These are phyloP conservation scores for Arthrobotrys iridis DNA, from an alignment of 2,329 filamentous ascomycete species.

Conservation along the genomic window DNA sequence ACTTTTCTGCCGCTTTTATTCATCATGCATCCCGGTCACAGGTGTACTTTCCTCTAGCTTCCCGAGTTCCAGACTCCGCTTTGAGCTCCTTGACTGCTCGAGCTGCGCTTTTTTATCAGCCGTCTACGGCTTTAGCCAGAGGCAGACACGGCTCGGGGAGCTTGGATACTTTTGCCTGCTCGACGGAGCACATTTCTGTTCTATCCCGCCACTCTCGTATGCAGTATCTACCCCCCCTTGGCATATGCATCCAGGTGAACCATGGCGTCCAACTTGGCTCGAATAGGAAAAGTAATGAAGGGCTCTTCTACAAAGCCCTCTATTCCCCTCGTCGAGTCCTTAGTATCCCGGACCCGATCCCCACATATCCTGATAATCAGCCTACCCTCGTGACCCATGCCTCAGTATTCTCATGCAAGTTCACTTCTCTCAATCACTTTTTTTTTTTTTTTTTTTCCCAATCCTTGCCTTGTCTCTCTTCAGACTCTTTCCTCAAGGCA, in stretches of 20 bases:
- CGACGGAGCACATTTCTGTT: conserved; percentile 4
- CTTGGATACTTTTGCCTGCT: conserved; percentile 19
- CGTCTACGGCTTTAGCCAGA: conserved; percentile 42
- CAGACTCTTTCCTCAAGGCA: conserved; percentile 11
- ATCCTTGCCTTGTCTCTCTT: conserved; percentile 19
- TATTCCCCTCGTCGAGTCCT: neutral
- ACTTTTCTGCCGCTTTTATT: conserved; percentile 24
- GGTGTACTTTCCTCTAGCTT: neutral
- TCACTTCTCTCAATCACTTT: conserved; percentile 17
- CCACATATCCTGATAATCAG: conserved; percentile 42
- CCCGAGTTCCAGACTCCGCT: conserved; percentile 25
- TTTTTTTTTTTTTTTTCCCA: neutral
- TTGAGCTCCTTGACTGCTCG: conserved; percentile 8
- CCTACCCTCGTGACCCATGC: conserved; percentile 49
- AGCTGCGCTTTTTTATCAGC: conserved; percentile 39
- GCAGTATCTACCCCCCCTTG: conserved; percentile 31
- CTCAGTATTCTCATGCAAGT: conserved; percentile 25
- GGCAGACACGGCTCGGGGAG: conserved; percentile 49
- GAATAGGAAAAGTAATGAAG: conserved; percentile 38
- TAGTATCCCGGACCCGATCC: conserved; percentile 1
- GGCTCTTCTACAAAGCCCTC: neutral
- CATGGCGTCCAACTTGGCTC: conserved; percentile 6
- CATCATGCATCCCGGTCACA: conserved; percentile 16
- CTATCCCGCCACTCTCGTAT: conserved; percentile 28
- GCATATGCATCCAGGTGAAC: conserved; percentile 31